Conservation (phyloP, 1,139 yeast species). For the Taphrina flavorubra region DNA sequence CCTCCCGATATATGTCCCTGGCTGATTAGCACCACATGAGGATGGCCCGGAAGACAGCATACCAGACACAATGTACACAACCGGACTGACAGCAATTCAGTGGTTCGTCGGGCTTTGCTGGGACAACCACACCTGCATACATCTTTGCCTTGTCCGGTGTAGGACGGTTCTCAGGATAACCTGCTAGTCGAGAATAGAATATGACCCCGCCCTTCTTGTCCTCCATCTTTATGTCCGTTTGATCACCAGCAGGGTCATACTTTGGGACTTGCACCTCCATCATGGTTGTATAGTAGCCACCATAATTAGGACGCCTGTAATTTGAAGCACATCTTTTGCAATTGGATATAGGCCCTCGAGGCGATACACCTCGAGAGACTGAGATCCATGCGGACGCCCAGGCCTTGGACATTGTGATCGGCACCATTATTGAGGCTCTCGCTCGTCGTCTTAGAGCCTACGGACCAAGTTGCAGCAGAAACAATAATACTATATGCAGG, state of each 20-base stretch:
- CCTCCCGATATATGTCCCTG: constrained; percentile 37
- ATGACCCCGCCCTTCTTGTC: constrained; percentile 28
- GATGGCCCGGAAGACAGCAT: neutral
- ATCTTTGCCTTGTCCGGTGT: constrained; percentile 21
- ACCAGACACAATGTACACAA: constrained; percentile 41
- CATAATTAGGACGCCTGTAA: constrained; percentile 32
- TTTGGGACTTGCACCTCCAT: constrained; percentile 16
- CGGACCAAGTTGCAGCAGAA: too few relatives aligned
- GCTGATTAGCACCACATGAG: neutral
- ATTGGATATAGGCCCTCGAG: neutral
- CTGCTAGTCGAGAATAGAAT: constrained; percentile 36
- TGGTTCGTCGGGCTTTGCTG: constrained; percentile 37
- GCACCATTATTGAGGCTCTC: neutral
- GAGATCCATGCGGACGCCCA: neutral
- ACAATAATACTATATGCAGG: too few relatives aligned
- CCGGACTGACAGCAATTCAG: constrained; percentile 40
- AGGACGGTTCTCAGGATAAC: constrained; percentile 37
- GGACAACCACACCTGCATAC: constrained; percentile 35
- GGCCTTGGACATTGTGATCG: neutral
- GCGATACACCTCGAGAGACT: neutral
- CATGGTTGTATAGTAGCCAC: constrained; percentile 33
- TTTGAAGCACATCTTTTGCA: constrained; percentile 2
- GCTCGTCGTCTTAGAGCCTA: too few relatives aligned
- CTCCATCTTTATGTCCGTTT: neutral
- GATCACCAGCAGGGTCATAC: neutral